Evolutionary conservation across 768 basidiomycete species (phyloP), one percentile per base, ranked within the genome.

Genomic region (Lentinula sp.): DNA sequence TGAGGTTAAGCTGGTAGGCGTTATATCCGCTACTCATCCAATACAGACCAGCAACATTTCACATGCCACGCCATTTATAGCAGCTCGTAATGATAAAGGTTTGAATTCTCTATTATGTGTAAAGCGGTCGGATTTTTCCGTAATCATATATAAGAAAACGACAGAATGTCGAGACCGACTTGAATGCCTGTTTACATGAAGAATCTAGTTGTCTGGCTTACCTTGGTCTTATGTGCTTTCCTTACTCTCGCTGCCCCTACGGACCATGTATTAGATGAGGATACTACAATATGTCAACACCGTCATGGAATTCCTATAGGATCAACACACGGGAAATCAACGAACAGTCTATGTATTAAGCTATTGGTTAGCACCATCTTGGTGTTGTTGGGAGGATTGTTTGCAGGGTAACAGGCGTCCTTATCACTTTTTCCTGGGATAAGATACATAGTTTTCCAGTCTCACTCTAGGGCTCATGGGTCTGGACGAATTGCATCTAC

Each of bases 401-500:
- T 98, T 70, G 91, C 95, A 10, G 95, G 95, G 95, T 91, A 61
- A 23, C 10, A 23, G 42, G 34, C 8, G 15, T 31, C 28, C 9
- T 61, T 31, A 37, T 39, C 5, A 21, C 16, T 52, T 34, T 49
- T 3, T 18, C 21, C 28, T 45, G 7, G 31, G 28, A 13, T 48
- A 48, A 54, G 32, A 11, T 56, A 1, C 35, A 34, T 21, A 31
- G 28, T 3, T n/a, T 11, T 34, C 18, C 65, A 94, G 93, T 2
- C 75, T 97, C 57, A 97, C 95, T 0, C 84, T 97, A 32, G 95
- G 93, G 1, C 78, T 97, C 34, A 96, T 96, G 95, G 95, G 95
- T 1, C 81, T 95, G 16, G 94, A 97, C 65, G 91, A 93, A 63
- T 81, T 97, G 13, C 91, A 96, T 66, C 81, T 97, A 5, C 85